Percentiles rank a stretch among this genome's conserved stretches.
Conservation (phyloP, 148 eudicot species). For the Rhododendron williamsianum region DNA sequence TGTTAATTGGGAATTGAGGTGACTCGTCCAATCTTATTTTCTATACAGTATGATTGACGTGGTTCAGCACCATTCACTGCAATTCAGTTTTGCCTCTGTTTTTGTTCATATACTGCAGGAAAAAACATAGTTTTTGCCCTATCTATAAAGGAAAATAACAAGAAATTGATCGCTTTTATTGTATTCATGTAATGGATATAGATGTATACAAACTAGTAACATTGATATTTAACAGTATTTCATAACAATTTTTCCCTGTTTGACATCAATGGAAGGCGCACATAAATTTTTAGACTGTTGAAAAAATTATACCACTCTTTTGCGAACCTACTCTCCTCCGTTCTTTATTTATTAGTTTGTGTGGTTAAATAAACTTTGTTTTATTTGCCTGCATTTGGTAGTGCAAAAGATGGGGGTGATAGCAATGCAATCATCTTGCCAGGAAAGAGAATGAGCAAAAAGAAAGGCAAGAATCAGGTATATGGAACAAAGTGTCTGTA, state of each 20-base stretch:
- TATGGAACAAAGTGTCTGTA: not conserved
- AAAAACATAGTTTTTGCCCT: not conserved
- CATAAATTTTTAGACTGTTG: not conserved
- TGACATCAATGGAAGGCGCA: not conserved
- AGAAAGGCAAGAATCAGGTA: constrained; percentile 44
- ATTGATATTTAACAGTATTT: not conserved
- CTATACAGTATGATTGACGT: not conserved
- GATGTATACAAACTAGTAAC: not conserved
- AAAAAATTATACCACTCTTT: not conserved
- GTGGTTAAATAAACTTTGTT: not conserved
- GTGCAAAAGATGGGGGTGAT: constrained; percentile 26
- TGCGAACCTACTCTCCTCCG: not conserved
- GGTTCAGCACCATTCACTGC: not conserved
- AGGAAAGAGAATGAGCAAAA: constrained; percentile 41
- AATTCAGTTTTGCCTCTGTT: not conserved
- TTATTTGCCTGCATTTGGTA: constrained; percentile 10
- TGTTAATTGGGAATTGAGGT: not conserved
- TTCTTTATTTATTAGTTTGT: not conserved
- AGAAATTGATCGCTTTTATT: not conserved
- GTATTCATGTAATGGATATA: not conserved
- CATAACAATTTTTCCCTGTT: not conserved
- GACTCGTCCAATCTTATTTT: not conserved
- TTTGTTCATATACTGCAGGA: not conserved
- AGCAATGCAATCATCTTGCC: constrained; percentile 62
- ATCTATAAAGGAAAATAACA: not conserved